These are phyloP conservation scores for Chrysoporthe austroafricana DNA, from an alignment of 2,329 filamentous ascomycete species.

Conservation along the genomic window DNA sequence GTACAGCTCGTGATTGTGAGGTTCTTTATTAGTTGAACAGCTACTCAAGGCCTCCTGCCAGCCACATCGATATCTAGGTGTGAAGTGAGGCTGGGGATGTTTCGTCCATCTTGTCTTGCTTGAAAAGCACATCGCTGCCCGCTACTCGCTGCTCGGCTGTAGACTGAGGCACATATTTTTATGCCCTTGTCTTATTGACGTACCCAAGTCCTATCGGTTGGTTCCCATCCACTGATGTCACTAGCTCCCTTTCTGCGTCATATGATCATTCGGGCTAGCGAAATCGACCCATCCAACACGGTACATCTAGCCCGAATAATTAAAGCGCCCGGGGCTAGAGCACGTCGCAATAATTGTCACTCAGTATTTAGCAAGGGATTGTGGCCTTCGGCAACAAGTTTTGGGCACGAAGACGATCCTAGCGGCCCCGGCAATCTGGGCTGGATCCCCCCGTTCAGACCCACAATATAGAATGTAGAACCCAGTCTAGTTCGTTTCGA, in stretches of 20 bases:
- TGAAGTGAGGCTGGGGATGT: too few relatives aligned
- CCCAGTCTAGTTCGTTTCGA: constrained; percentile 1
- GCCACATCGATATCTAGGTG: too few relatives aligned
- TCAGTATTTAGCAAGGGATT: too few relatives aligned
- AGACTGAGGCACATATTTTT: too few relatives aligned
- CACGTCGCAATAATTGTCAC: neutral
- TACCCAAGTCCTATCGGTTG: neutral
- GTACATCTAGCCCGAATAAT: neutral
- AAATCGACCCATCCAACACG: neutral
- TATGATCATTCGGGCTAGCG: neutral
- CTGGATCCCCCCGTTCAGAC: neutral
- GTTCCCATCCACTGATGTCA: neutral
- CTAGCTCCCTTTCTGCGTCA: neutral
- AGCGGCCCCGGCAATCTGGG: neutral
- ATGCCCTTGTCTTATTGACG: neutral
- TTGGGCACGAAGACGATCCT: neutral
- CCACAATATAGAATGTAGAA: neutral
- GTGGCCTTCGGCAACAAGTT: neutral
- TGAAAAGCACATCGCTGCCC: too few relatives aligned
- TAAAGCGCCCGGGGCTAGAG: neutral
- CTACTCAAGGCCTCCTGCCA: too few relatives aligned
- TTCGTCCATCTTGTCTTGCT: too few relatives aligned
- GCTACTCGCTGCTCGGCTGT: too few relatives aligned
- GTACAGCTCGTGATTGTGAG: too few relatives aligned
- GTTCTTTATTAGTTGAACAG: too few relatives aligned